Percentiles rank a stretch among this genome's conserved stretches.
Conservation (phyloP, 2,329 filamentous ascomycete species). For the Venturia effusa region DNA sequence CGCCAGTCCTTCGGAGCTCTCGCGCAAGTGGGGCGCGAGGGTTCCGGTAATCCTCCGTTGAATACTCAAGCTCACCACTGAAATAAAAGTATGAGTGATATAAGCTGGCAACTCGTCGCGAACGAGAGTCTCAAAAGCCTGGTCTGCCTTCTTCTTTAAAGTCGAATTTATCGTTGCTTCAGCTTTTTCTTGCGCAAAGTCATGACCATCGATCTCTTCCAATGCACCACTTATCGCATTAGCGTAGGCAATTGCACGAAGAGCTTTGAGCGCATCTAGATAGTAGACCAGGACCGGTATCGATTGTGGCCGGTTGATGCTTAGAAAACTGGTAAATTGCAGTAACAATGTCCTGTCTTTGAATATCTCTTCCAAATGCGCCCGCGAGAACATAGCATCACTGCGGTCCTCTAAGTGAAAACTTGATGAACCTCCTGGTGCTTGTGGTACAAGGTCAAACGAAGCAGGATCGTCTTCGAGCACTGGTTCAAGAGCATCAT, state of each 20-base stretch:
- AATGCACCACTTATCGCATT: constrained; percentile 56
- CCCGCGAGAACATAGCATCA: constrained; percentile 53
- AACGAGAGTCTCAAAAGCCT: constrained; percentile 54
- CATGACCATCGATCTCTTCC: constrained; percentile 42
- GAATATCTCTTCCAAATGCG: constrained; percentile 57
- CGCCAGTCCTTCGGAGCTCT: constrained; percentile 63
- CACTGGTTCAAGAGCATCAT: constrained; percentile 34
- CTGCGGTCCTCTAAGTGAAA: constrained; percentile 55
- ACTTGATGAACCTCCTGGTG: constrained; percentile 19
- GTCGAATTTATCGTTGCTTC: constrained; percentile 45
- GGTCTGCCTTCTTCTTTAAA: constrained; percentile 51
- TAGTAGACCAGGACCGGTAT: constrained; percentile 60
- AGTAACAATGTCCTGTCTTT: constrained; percentile 50
- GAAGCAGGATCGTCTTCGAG: constrained; percentile 43
- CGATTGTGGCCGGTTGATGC: constrained; percentile 47
- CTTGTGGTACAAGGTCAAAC: constrained; percentile 42
- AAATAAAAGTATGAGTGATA: constrained; percentile 57
- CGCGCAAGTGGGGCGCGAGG: constrained; percentile 50
- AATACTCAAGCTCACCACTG: constrained; percentile 60
- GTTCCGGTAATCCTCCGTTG: constrained; percentile 57
- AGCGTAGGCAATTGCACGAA: constrained; percentile 59
- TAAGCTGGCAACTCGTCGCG: constrained; percentile 62
- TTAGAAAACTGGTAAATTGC: constrained; percentile 58
- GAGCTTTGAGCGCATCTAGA: constrained; percentile 58
- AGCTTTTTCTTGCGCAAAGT: constrained; percentile 43